A percentile compares a stretch with the other conserved stretches of the same genome.
phyloP scores from a whole-genome alignment of 1,284 basidiomycete species.

The Mycena sp. region DNA sequence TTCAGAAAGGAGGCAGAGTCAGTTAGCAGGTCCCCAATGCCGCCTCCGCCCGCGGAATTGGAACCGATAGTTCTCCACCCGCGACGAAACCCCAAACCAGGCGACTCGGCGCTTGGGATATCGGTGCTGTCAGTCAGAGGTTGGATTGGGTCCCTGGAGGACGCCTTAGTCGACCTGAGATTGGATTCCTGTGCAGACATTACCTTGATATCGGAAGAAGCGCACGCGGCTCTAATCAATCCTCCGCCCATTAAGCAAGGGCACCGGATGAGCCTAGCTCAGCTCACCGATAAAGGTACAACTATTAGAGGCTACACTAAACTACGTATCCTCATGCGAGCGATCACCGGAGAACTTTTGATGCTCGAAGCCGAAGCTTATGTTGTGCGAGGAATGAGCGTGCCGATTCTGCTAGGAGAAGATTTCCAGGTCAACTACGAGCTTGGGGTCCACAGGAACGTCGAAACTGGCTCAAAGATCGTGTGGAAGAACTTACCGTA shows the following conservation, averaged over 20 bases:
- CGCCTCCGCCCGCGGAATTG: background rate
- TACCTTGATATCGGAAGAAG: slow-evolving; percentile 33
- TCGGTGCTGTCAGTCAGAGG: slow-evolving; percentile 16
- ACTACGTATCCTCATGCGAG: slow-evolving; percentile 19
- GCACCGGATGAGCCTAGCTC: slow-evolving; percentile 29
- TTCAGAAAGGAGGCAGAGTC: no score
- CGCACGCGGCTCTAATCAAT: background rate
- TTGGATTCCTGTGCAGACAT: slow-evolving; percentile 38
- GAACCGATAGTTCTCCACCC: background rate
- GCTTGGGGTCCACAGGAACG: slow-evolving; percentile 21
- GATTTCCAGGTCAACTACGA: slow-evolving; percentile 41
- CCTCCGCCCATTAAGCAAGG: slow-evolving; percentile 17
- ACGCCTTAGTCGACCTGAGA: slow-evolving; percentile 20
- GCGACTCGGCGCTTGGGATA: slow-evolving; percentile 18
- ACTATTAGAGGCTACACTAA: slow-evolving; percentile 29
- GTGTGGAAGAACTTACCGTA: background rate
- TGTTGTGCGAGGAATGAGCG: slow-evolving; percentile 1
- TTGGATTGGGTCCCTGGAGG: slow-evolving; percentile 4
- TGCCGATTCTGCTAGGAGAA: slow-evolving; percentile 42
- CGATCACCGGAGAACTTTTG: slow-evolving; percentile 26
- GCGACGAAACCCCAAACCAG: background rate
- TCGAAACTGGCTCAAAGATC: background rate
- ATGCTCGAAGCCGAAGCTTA: slow-evolving; percentile 40
- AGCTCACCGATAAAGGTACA: slow-evolving; percentile 31
- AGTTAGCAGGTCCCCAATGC: background rate